Percentiles rank a stretch among this genome's conserved stretches.
Conservation (phyloP, 1,139 yeast species). For the Hansenula lynferdii region DNA sequence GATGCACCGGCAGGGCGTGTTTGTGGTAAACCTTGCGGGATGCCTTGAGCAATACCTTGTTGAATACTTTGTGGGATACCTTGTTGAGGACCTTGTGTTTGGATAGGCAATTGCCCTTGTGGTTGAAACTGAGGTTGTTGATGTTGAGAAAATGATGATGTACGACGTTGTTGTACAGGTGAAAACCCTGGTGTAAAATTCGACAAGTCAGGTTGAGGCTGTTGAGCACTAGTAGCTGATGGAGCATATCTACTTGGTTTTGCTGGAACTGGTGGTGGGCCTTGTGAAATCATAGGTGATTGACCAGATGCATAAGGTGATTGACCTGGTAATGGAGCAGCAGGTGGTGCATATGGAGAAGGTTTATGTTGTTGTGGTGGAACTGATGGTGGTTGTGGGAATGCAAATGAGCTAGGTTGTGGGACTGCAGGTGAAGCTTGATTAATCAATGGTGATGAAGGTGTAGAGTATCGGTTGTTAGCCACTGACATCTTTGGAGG, state of each 20-base stretch:
- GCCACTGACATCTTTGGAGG: neutral
- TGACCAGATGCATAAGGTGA: neutral
- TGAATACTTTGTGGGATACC: neutral
- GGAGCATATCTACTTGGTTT: conserved; percentile 3
- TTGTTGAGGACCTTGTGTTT: neutral
- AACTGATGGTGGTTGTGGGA: neutral
- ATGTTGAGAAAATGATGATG: neutral
- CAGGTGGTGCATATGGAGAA: neutral
- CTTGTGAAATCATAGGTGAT: neutral
- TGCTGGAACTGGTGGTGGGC: neutral
- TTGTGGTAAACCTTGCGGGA: neutral
- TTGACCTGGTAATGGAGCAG: neutral
- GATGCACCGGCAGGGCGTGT: neutral
- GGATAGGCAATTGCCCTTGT: too few species aligned
- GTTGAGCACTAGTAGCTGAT: neutral
- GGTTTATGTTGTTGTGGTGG: neutral
- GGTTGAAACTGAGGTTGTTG: neutral
- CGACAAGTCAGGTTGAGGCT: neutral
- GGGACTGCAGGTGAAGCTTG: too few species aligned
- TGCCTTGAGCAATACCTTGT: neutral
- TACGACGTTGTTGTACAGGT: neutral
- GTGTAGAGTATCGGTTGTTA: neutral
- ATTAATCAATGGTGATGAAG: neutral
- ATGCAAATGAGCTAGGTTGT: neutral
- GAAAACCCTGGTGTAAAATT: neutral